These are phyloP conservation scores for Psilocybe cubensis DNA, from an alignment of 768 basidiomycete species.

Conservation along the genomic window DNA sequence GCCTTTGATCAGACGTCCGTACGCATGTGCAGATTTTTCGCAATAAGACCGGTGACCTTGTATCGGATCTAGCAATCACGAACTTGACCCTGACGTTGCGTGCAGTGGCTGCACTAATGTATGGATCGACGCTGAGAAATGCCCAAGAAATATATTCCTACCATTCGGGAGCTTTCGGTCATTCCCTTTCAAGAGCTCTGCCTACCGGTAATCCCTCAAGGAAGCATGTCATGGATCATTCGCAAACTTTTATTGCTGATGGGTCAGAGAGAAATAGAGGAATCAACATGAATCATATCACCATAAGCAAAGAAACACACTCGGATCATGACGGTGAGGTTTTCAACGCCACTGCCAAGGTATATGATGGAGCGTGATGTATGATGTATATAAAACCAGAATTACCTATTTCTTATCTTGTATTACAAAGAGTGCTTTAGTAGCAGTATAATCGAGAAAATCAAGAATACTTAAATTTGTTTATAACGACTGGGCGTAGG, in stretches of 20 bases:
- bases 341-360: neutral
- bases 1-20: no score
- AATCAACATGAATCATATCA: conserved; percentile 1
- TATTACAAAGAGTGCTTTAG: no score
- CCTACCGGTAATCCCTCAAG: neutral
- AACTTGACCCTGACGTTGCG: conserved; percentile 14
- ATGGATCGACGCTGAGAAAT: conserved; percentile 13
- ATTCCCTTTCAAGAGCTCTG: conserved; percentile 2
- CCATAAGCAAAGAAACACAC: conserved; percentile 1
- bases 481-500: no score
- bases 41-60: conserved; percentile 9
- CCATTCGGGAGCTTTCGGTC: conserved; percentile 8
- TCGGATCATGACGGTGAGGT: neutral
- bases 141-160: conserved; percentile 10
- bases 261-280: neutral
- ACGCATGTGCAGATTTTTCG: conserved; percentile 3
- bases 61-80: conserved; percentile 11
- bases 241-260: neutral
- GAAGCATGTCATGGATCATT: neutral
- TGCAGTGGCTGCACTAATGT: conserved; percentile 15
- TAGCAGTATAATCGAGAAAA: no score
- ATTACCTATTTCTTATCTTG: no score
- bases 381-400: no score
- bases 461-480: no score
- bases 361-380: neutral